Evolutionary conservation across 257 asterid species (phyloP).

Genomic region (Solanum dulcamara): DNA sequence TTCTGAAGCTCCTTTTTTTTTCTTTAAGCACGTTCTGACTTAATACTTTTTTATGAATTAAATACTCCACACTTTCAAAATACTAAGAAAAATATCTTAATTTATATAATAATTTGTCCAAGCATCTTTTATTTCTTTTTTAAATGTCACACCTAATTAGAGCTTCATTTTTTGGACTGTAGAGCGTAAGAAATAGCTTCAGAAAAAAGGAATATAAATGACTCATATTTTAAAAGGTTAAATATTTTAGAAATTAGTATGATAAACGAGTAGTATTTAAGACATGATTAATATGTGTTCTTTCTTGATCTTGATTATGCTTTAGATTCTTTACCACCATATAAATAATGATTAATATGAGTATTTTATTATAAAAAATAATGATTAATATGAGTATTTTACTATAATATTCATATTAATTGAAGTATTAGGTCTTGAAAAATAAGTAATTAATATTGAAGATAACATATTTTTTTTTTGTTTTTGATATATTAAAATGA

Average conservation of each 20-base stretch:
- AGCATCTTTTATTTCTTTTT: not conserved
- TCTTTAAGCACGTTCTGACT: not conserved
- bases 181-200: not conserved
- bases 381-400: too few species aligned
- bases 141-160: not conserved
- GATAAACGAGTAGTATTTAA: too few species aligned
- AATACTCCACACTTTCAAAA: not conserved
- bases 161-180: not conserved
- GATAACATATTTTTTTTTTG: too few species aligned
- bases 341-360: too few species aligned
- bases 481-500: too few species aligned
- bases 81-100: not conserved
- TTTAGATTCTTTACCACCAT: too few species aligned
- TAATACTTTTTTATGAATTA: not conserved
- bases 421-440: not conserved
- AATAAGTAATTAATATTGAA: not conserved
- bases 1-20: not conserved
- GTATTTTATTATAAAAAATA: too few species aligned
- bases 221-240: too few species aligned
- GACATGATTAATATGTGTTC: not conserved
- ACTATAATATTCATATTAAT: too few species aligned
- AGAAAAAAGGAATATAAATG: not conserved
- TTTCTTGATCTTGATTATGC: not conserved
- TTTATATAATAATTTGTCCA: not conserved
- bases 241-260: too few species aligned